Base-by-base conservation (phyloP, 192 early-diverging fungal species). In the Umbelopsis isabellina region DNA sequence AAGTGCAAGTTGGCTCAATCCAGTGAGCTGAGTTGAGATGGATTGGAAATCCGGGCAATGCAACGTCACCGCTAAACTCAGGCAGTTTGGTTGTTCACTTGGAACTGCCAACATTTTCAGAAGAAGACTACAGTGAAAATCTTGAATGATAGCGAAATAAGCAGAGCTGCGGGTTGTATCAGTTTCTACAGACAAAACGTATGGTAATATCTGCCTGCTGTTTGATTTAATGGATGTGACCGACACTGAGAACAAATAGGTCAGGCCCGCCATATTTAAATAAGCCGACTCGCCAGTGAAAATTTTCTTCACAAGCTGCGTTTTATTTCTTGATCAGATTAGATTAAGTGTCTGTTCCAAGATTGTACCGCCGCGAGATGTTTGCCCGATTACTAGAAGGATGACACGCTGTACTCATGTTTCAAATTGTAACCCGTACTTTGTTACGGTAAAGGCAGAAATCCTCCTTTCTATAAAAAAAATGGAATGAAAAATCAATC, bases 271-370 rank as follows among this genome's bases (percentile, higher is more conserved):
- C 27, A 3, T 25, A 9, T 21, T 27, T 52, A 12, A 52, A 52
- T 27, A 12, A 52, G 51, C 51, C 9, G 5, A 49, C 48, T 49
- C 48, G 37, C 37, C 37, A 41, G 37, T 4, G 37, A 49, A 49
- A 49, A 49, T 61, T 61, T 61, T 16, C 11, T 27, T 61, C 27
- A 37, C 11, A 33, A 22, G 55, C 55, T 61, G 55, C 55, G 55
- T 61, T 55, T 61, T 61, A 61, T 61, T 61, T 61, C 55, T 61
- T 61, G 55, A 61, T 61, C 55, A 61, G 55, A 61, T 61, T 22
- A 35, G 33, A 27, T 61, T 30, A 61, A 27, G 27, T 61, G 30
- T 61, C 55, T 61, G 55, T 33, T 61, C 2, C 51, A 35, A 61
- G 55, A 61, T 61, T 61, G 55, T 61, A 61, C 55, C 55, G 55